Conservation (phyloP, 805 yeast species). For the Candida krabiensis region DNA sequence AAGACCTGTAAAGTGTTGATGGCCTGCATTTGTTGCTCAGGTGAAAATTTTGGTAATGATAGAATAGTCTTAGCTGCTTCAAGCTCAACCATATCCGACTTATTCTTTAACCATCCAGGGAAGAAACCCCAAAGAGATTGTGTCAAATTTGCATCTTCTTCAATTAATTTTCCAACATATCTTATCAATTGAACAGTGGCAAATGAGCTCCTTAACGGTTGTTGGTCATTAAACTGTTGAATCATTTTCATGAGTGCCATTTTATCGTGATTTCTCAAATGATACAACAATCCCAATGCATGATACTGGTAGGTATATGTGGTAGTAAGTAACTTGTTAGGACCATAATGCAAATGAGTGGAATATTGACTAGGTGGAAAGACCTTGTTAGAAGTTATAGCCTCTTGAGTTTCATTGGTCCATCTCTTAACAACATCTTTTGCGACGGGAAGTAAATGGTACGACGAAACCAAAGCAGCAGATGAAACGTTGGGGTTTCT, state of each 20-base stretch:
- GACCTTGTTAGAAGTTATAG: slow-evolving; percentile 64
- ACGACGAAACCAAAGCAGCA: slow-evolving; percentile 92
- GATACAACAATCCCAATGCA: slow-evolving; percentile 87
- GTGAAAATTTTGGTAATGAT: slow-evolving; percentile 52
- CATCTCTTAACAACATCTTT: slow-evolving; percentile 92
- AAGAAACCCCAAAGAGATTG: slow-evolving; percentile 63
- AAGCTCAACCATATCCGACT: slow-evolving; percentile 84
- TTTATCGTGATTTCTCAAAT: slow-evolving; percentile 84
- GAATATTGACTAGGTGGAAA: slow-evolving; percentile 51
- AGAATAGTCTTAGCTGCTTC: slow-evolving; percentile 85
- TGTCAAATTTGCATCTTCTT: slow-evolving; percentile 67
- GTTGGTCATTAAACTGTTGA: slow-evolving; percentile 64
- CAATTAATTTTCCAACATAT: slow-evolving; percentile 68
- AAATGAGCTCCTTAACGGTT: slow-evolving; percentile 70
- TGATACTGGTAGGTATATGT: slow-evolving; percentile 91
- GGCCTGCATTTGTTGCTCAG: slow-evolving; percentile 68
- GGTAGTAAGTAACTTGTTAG: slow-evolving; percentile 58
- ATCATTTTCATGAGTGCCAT: slow-evolving; percentile 92
- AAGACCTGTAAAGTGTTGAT: slow-evolving; percentile 72
- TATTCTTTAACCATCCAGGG: slow-evolving; percentile 70
- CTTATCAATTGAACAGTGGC: slow-evolving; percentile 86
- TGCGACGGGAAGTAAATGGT: slow-evolving; percentile 85
- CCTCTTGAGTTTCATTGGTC: slow-evolving; percentile 91
- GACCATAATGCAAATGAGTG: slow-evolving; percentile 56
- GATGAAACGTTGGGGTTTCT: slow-evolving; percentile 83